phyloP scores from a whole-genome alignment of 768 basidiomycete genomes.

The Tremella yokohamensis region DNA sequence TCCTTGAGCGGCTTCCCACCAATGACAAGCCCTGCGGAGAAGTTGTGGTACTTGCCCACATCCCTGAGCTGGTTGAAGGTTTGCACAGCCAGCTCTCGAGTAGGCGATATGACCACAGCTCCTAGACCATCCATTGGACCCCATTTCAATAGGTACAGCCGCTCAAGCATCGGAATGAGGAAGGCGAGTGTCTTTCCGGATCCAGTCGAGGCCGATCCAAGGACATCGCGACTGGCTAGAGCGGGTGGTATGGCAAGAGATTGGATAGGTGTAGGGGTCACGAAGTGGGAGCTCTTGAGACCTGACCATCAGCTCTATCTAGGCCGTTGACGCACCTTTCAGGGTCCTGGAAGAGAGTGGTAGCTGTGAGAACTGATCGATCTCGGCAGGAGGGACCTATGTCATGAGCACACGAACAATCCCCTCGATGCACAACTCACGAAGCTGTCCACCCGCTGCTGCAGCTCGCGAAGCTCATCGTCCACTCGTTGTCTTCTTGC shows the following conservation, averaged over 20 bases:
- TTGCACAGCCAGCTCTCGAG: slow-evolving; percentile 91
- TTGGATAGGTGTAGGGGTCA: slow-evolving; percentile 80
- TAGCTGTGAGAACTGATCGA: slow-evolving; percentile 66
- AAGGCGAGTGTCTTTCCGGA: slow-evolving; percentile 74
- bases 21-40: slow-evolving; percentile 92
- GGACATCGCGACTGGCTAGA: slow-evolving; percentile 63
- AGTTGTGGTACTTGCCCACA: slow-evolving; percentile 82
- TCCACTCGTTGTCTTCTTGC: slow-evolving; percentile 42
- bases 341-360: slow-evolving; percentile 75
- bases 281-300: slow-evolving; percentile 78
- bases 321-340: slow-evolving; percentile 61
- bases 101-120: slow-evolving; percentile 88
- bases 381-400: slow-evolving; percentile 59
- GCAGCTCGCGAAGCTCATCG: slow-evolving; percentile 47
- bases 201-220: slow-evolving; percentile 68
- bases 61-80: slow-evolving; percentile 95
- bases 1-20: slow-evolving; percentile 94
- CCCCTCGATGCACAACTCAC: slow-evolving; percentile 35
- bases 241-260: slow-evolving; percentile 61
- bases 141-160: slow-evolving; percentile 65
- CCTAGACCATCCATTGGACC: slow-evolving; percentile 73
- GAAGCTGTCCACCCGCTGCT: slow-evolving; percentile 46
- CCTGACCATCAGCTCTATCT: slow-evolving; percentile 57
- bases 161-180: slow-evolving; percentile 65
- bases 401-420: not conserved